A percentile compares a stretch with the other conserved stretches of the same genome.
Evolutionary conservation across 371 early-diverging fungal genomes (phyloP).

Genomic region (Zychaea mexicana): DNA sequence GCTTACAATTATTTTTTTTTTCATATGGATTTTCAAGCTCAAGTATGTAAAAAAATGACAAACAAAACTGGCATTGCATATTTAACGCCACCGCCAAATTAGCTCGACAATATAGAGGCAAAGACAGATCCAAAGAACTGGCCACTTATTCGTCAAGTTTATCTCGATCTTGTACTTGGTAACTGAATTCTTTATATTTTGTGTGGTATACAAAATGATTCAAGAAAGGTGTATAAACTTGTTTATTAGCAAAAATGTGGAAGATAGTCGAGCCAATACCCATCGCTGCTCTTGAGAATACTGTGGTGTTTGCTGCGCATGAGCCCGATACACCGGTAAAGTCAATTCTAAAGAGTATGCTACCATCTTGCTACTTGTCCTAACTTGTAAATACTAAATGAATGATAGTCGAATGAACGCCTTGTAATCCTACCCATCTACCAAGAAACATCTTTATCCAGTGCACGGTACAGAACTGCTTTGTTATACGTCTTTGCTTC

Average conservation of each 20-base stretch:
- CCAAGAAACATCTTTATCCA: slow-evolving; percentile 7
- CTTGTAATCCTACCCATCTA: slow-evolving; percentile 12
- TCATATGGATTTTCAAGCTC: not conserved
- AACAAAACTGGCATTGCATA: no score
- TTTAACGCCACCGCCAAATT: no score
- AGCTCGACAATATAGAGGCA: slow-evolving; percentile 11
- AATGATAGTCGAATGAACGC: slow-evolving; percentile 1
- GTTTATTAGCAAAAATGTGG: slow-evolving; percentile 19
- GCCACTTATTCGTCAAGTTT: slow-evolving; percentile 14
- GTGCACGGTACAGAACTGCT: not conserved
- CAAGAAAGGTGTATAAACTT: no score
- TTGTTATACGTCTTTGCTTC: not conserved
- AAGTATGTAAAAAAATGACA: not conserved
- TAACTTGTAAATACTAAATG: not conserved
- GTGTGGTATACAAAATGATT: not conserved
- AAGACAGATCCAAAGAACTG: slow-evolving; percentile 7
- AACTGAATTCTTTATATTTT: not conserved
- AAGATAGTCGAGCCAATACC: not conserved
- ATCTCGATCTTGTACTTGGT: slow-evolving; percentile 14
- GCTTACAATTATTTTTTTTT: no score
- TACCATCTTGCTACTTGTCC: not conserved
- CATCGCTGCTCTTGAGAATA: not conserved
- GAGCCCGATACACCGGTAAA: slow-evolving; percentile 10
- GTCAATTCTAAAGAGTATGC: not conserved
- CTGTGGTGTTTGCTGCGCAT: not conserved